A percentile compares a stretch with the other conserved stretches of the same genome.
Evolutionary conservation across 139 green algal species (phyloP).

Genomic region (Ulvella scutata): DNA sequence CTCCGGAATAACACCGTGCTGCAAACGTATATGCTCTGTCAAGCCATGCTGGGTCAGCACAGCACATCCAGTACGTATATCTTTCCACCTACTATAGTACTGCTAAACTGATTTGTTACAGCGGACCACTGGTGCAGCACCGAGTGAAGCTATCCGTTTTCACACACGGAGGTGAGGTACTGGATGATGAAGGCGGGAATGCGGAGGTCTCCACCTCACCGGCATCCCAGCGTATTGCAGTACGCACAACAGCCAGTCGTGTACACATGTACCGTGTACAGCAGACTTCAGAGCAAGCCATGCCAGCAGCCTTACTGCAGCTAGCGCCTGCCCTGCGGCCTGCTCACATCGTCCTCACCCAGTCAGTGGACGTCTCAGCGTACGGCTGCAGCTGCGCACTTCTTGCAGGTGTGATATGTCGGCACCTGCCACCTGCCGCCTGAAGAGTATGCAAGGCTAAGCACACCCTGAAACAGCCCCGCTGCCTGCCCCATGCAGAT

Average conservation of each 20-base stretch:
- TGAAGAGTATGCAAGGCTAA: too few relatives aligned
- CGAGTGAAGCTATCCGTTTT: neutral
- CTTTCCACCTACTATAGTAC: too few relatives aligned
- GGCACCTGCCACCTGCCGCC: too few relatives aligned
- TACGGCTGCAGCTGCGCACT: neutral
- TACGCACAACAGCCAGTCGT: neutral
- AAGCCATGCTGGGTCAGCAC: too few relatives aligned
- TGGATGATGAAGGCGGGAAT: neutral
- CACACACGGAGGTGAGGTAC: neutral
- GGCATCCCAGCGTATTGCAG: neutral
- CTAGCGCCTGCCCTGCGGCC: neutral
- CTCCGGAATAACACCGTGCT: too few relatives aligned
- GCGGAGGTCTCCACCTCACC: neutral
- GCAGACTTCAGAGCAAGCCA: neutral
- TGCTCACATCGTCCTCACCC: constrained; percentile 1
- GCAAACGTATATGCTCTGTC: too few relatives aligned
- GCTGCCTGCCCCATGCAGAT: neutral
- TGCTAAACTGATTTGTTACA: too few relatives aligned
- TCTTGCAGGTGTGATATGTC: neutral
- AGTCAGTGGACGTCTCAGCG: neutral
- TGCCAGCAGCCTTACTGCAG: neutral
- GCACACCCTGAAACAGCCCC: neutral
- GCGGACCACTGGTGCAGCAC: neutral
- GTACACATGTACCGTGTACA: neutral
- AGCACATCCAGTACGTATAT: too few relatives aligned